These are phyloP conservation scores for Suhomyces yuchorum DNA, from an alignment of 1,139 yeast species.

Conservation along the genomic window DNA sequence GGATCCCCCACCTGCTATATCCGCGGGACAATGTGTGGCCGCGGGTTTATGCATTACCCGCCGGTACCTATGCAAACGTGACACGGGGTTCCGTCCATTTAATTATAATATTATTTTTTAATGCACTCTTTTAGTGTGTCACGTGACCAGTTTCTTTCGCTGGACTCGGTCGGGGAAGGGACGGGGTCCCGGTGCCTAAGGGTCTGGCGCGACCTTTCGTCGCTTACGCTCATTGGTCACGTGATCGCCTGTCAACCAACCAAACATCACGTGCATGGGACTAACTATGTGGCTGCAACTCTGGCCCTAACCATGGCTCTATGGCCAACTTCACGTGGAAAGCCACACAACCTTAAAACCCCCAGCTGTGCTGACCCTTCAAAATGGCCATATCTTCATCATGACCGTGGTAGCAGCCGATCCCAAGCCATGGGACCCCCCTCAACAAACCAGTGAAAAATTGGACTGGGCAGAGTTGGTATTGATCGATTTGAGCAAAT, in stretches of 20 bases:
- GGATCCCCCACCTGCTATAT: not conserved
- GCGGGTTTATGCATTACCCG: not conserved
- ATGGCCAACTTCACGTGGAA: not conserved
- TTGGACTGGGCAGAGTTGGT: constrained; percentile 38
- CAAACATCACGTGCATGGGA: no score
- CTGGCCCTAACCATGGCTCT: not conserved
- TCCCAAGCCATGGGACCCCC: constrained; percentile 27
- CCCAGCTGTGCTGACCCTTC: not conserved
- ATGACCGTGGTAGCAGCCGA: not conserved
- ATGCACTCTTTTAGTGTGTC: no score
- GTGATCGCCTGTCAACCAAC: no score
- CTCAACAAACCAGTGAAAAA: constrained; percentile 27
- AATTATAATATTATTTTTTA: not conserved
- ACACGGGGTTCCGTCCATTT: not conserved
- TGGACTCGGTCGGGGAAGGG: no score
- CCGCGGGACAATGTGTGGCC: not conserved
- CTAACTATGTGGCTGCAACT: constrained; percentile 1
- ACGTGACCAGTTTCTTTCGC: not conserved
- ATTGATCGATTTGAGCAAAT: constrained; percentile 29
- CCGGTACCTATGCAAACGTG: not conserved
- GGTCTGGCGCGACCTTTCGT: no score
- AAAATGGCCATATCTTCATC: not conserved
- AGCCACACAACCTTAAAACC: not conserved
- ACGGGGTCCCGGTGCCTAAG: no score
- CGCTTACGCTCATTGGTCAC: no score